Evolutionary conservation across 1,139 yeast genomes (phyloP), one percentile per base, ranked within the genome.

Genomic region (Yamadazyma conglobata): DNA sequence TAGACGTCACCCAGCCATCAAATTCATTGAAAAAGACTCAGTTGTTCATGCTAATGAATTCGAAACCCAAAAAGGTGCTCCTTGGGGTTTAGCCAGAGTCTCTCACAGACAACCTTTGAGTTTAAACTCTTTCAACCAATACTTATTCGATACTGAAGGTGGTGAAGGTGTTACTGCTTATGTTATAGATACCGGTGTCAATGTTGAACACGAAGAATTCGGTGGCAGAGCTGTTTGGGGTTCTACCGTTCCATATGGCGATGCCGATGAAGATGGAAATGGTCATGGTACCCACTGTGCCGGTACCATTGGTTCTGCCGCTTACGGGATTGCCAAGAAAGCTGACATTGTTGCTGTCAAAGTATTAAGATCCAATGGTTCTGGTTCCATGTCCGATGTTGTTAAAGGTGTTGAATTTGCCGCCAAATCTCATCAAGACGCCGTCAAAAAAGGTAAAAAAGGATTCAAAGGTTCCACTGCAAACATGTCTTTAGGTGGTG

Each of bases 231-330:
- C 71, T 16, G 31, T 39, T 10, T 64, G 71, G 71, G 70, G 70
- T 30, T 52, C 57, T 16, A 61, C 70, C 6, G 49, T 64, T 28
- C 64, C 70, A 5, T 46, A 52, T 42, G 69, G 68, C 23, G 54
- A 56, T 38, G 44, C 56, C 19, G 54, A 59, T 35, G 37, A 54
- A 18, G 73, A 65, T 42, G 65, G 58, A 16, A 57, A 64, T 38
- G 97, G 97, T 21, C 73, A 66, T 42, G 73, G 73, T 22, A 64
- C 70, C 26, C 73, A 66, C 43, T 63, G 67, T 47, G 72, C 72
- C 13, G 73, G 73, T 40, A 62, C 60, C 29, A 64, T 66, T 44
- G 73, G 69, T 18, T 60, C 69, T 25, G 53, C 52, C 43, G 47
- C 64, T 8, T 66, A 60, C 39, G 73, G 73, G 30, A 56, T 66